Evolutionary conservation across 805 yeast genomes (phyloP).

Genomic region (Starmera amethionina): DNA sequence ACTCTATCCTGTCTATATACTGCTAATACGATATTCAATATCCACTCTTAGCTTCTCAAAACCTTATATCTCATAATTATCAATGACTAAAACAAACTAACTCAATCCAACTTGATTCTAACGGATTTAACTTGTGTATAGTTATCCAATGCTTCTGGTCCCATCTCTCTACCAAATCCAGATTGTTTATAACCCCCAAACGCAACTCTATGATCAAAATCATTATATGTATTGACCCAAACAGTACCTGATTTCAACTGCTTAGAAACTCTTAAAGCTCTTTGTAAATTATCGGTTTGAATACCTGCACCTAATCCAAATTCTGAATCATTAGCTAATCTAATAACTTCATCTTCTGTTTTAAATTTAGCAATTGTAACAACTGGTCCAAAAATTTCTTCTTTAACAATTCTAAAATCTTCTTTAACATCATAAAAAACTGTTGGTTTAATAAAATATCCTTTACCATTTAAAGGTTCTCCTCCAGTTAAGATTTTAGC

Average conservation of each 20-base stretch:
- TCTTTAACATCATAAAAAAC: conserved; percentile 59
- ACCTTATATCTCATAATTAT: too few relatives aligned
- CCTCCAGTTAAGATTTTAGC: conserved; percentile 67
- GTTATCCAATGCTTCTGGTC: conserved; percentile 64
- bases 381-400: conserved; percentile 78
- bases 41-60: not conserved
- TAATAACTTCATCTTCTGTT: conserved; percentile 57
- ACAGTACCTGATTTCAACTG: conserved; percentile 66
- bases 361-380: conserved; percentile 61
- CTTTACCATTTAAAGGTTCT: conserved; percentile 51
- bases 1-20: not conserved
- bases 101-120: conserved; percentile 38
- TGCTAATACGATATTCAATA: not conserved
- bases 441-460: conserved; percentile 67
- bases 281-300: conserved; percentile 54
- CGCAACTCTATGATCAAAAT: conserved; percentile 66
- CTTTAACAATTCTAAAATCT: conserved; percentile 53
- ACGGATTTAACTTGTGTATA: conserved; percentile 72
- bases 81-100: too few relatives aligned
- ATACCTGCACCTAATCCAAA: conserved; percentile 80
- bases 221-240: conserved; percentile 76
- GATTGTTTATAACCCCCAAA: conserved; percentile 77
- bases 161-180: conserved; percentile 85
- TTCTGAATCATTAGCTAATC: conserved; percentile 57
- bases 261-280: conserved; percentile 53